phyloP scores from a whole-genome alignment of 1,139 yeast species.

The Hyphopichia fennica region DNA sequence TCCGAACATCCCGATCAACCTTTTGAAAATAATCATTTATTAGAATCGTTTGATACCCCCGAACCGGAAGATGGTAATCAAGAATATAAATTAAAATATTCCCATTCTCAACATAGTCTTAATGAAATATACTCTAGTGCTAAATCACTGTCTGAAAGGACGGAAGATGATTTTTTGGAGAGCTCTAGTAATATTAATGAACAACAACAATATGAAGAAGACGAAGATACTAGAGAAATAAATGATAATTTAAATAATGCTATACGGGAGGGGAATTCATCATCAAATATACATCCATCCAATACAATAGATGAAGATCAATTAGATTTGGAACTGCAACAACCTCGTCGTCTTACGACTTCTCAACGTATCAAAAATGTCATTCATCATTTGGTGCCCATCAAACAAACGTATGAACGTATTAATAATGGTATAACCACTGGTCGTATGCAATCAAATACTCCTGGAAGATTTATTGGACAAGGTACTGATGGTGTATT shows the following conservation, averaged over 20 bases:
- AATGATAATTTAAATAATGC: conserved; percentile 13
- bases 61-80: conserved; percentile 4
- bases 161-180: neutral
- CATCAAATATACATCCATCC: neutral
- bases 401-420: conserved; percentile 46
- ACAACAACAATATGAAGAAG: neutral
- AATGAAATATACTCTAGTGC: neutral
- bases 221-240: neutral
- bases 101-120: conserved; percentile 1
- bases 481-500: conserved; percentile 87
- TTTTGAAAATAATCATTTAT: conserved; percentile 4
- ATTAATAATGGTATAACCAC: conserved; percentile 44
- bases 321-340: conserved; percentile 7
- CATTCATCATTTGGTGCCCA: conserved; percentile 35
- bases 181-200: neutral
- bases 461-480: conserved; percentile 49
- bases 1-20: neutral
- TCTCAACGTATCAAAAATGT: conserved; percentile 34
- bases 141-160: neutral
- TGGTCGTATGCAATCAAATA: conserved; percentile 46
- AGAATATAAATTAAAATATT: conserved; percentile 1
- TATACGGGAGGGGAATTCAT: conserved; percentile 11
- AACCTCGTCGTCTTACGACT: conserved; percentile 19
- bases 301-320: neutral
- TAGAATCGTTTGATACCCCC: conserved; percentile 9